Conservation (phyloP, 805 yeast species). For the Candida manassasensis region DNA sequence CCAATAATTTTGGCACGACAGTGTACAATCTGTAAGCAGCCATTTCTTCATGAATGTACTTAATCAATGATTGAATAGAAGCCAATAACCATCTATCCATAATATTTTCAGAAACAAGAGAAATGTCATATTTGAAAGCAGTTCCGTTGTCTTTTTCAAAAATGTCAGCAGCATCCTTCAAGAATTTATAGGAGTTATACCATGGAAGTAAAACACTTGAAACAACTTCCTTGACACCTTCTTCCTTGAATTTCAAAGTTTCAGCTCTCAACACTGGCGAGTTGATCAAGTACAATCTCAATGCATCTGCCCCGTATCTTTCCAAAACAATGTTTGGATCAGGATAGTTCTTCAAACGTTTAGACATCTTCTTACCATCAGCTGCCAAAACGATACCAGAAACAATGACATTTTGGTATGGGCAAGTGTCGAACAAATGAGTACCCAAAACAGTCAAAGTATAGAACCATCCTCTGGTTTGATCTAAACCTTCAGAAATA, state of each 20-base stretch:
- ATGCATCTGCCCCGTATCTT: slow-evolving; percentile 96
- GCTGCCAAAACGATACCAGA: slow-evolving; percentile 95
- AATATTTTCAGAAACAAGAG: slow-evolving; percentile 68
- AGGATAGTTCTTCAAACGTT: slow-evolving; percentile 95
- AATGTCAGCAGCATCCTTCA: slow-evolving; percentile 88
- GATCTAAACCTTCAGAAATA: slow-evolving; percentile 98
- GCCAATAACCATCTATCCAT: slow-evolving; percentile 98
- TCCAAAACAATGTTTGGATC: slow-evolving; percentile 81
- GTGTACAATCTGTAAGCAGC: slow-evolving; percentile 83
- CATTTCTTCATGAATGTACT: slow-evolving; percentile 89
- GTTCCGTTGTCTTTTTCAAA: slow-evolving; percentile 68
- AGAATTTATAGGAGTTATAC: slow-evolving; percentile 97
- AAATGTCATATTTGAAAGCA: slow-evolving; percentile 70
- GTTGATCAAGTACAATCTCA: slow-evolving; percentile 91
- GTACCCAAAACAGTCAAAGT: slow-evolving; percentile 94
- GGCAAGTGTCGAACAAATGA: slow-evolving; percentile 86
- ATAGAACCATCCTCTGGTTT: slow-evolving; percentile 99
- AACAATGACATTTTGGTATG: slow-evolving; percentile 92
- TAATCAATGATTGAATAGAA: slow-evolving; percentile 86
- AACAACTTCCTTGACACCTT: slow-evolving; percentile 97
- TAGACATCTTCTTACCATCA: slow-evolving; percentile 99
- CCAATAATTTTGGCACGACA: slow-evolving; percentile 88
- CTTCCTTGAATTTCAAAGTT: slow-evolving; percentile 94
- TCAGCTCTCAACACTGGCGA: slow-evolving; percentile 98
- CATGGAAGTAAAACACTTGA: slow-evolving; percentile 95